These are phyloP conservation scores for Tilletia walkeri DNA, from an alignment of 1,284 basidiomycete genomes.

Conservation along the genomic window DNA sequence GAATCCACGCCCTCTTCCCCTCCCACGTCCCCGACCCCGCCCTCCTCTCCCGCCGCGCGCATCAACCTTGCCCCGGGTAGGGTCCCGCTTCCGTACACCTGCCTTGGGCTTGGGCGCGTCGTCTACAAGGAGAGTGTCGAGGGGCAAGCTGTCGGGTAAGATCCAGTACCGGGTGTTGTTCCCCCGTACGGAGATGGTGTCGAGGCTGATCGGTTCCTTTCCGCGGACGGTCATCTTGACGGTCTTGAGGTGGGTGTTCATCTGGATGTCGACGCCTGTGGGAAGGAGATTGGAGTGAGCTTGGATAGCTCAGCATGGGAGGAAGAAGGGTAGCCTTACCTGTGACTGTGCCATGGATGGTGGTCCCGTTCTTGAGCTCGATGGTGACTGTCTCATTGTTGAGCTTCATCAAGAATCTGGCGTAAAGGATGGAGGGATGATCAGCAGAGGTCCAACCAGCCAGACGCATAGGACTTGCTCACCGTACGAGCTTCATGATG, in stretches of 20 bases:
- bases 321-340: constrained; percentile 62
- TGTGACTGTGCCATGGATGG: constrained; percentile 94
- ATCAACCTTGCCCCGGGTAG: constrained; percentile 25
- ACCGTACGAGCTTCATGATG: constrained; percentile 56
- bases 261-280: constrained; percentile 58
- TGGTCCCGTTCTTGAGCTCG: constrained; percentile 95
- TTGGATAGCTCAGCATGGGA: too few species aligned
- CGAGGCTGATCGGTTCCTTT: constrained; percentile 69
- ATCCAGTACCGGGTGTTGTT: constrained; percentile 77
- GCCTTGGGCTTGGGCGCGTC: constrained; percentile 92
- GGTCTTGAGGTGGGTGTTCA: constrained; percentile 96
- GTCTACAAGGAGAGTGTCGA: constrained; percentile 94
- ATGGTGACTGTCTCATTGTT: constrained; percentile 99
- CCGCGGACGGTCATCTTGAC: constrained; percentile 92
- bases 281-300: constrained; percentile 5
- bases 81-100: constrained; percentile 43
- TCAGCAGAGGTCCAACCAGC: too few species aligned
- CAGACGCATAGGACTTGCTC: constrained; percentile 11
- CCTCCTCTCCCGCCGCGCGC: constrained; percentile 31
- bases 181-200: constrained; percentile 55
- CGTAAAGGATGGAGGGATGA: not conserved
- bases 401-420: constrained; percentile 97
- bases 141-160: constrained; percentile 89
- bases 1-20: constrained; percentile 33
- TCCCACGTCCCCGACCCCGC: constrained; percentile 37